These are phyloP conservation scores for Glycine soja DNA, from an alignment of 306 rosid species.

Conservation along the genomic window DNA sequence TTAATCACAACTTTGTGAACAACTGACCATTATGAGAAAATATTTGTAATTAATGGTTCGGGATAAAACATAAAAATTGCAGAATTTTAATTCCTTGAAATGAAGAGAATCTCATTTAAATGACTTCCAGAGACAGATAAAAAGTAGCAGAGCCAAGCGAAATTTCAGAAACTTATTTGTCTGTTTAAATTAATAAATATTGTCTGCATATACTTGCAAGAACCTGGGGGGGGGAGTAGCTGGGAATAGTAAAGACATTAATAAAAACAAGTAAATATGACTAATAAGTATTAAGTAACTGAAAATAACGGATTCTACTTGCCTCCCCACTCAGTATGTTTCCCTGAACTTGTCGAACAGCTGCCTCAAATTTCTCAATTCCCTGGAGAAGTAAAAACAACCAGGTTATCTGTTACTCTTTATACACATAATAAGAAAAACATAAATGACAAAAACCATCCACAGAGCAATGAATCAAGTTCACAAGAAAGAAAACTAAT, in stretches of 20 bases:
- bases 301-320: conserved; percentile 48
- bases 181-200: conserved; percentile 1
- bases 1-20: conserved; percentile 24
- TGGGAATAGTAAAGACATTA: not conserved
- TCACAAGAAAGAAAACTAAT: conserved; percentile 3
- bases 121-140: conserved; percentile 11
- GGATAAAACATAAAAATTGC: conserved; percentile 16
- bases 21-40: conserved; percentile 18
- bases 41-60: conserved; percentile 12
- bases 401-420: conserved; percentile 25
- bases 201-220: conserved; percentile 4
- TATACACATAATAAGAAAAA: not conserved
- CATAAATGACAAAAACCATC: conserved; percentile 26
- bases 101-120: conserved; percentile 3
- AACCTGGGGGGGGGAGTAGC: not conserved
- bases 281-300: not conserved
- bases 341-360: conserved; percentile 86
- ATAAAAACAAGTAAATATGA: conserved; percentile 20
- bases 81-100: not conserved
- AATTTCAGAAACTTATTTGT: conserved; percentile 9
- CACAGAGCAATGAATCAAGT: conserved; percentile 19
- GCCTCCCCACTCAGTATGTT: conserved; percentile 92
- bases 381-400: conserved; percentile 64
- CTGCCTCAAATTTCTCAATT: conserved; percentile 87
- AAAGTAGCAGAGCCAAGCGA: conserved; percentile 4